Evolutionary conservation across 306 rosid species (phyloP).

Genomic region (Fragaria nilgerrensis): DNA sequence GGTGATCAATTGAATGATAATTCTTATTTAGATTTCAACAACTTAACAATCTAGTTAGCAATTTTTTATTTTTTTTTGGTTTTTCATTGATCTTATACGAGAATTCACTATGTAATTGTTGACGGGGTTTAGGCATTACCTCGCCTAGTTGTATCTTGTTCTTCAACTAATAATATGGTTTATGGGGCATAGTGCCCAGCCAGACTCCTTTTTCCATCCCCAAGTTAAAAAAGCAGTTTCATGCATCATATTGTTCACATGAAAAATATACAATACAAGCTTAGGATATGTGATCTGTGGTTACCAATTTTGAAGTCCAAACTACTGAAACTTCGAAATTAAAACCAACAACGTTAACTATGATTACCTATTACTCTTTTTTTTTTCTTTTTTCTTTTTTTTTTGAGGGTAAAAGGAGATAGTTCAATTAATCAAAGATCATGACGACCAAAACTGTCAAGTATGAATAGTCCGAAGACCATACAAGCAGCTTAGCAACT

Average conservation of each 20-base stretch:
- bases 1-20: background rate
- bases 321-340: too few relatives aligned
- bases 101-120: background rate
- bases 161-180: background rate
- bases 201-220: background rate
- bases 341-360: too few relatives aligned
- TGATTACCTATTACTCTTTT: too few relatives aligned
- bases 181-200: background rate
- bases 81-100: background rate
- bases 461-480: too few relatives aligned
- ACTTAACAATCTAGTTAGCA: background rate
- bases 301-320: conserved; percentile 27
- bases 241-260: background rate
- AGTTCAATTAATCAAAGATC: too few relatives aligned
- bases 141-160: background rate
- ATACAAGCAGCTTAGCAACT: too few relatives aligned
- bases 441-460: too few relatives aligned
- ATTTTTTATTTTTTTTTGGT: background rate
- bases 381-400: too few relatives aligned
- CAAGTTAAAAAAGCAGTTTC: background rate
- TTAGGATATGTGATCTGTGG: background rate
- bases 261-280: background rate
- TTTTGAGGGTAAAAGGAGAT: too few relatives aligned
- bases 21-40: background rate
- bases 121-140: background rate